Conservation (phyloP, 2,329 filamentous ascomycete species). For the Monascus ruber region DNA sequence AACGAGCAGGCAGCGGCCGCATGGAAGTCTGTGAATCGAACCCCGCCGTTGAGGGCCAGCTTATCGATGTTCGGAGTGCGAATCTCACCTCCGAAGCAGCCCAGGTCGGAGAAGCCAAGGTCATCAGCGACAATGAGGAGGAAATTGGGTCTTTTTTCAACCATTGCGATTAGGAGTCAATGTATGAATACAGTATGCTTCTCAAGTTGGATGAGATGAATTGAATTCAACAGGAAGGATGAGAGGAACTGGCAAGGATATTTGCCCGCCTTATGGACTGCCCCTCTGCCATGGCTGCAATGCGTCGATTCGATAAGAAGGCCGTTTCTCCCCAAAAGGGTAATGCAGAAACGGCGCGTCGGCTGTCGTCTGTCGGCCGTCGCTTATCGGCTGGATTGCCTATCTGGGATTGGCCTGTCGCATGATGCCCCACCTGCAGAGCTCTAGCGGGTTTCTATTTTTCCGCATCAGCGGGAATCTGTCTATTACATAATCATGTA, state of each 20-base stretch:
- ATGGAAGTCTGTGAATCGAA: slow-evolving; percentile 55
- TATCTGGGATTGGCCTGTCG: not conserved
- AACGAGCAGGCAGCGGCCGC: slow-evolving; percentile 52
- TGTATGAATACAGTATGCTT: too few relatives aligned
- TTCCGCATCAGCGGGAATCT: too few relatives aligned
- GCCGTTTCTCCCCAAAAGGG: not conserved
- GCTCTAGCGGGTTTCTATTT: not conserved
- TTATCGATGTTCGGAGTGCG: slow-evolving; percentile 49
- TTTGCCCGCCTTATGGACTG: too few relatives aligned
- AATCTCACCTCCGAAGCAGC: slow-evolving; percentile 50
- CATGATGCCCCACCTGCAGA: not conserved
- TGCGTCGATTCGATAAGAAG: too few relatives aligned
- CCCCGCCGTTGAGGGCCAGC: slow-evolving; percentile 36
- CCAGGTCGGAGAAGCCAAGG: slow-evolving; percentile 49
- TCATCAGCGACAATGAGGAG: slow-evolving; percentile 49
- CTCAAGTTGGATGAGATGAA: too few relatives aligned
- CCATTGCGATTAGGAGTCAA: slow-evolving; percentile 7
- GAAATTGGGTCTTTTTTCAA: slow-evolving; percentile 45
- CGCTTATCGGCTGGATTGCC: not conserved
- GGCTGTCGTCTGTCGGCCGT: slow-evolving; percentile 5
- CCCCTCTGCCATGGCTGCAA: too few relatives aligned
- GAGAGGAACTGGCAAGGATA: too few relatives aligned
- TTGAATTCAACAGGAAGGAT: too few relatives aligned
- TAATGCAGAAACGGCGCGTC: slow-evolving; percentile 1
- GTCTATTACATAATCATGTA: too few relatives aligned